Evolutionary conservation across 768 basidiomycete species (phyloP), one percentile per base, ranked within the genome.

Genomic region (Lanmaoa pseudosensibilis): DNA sequence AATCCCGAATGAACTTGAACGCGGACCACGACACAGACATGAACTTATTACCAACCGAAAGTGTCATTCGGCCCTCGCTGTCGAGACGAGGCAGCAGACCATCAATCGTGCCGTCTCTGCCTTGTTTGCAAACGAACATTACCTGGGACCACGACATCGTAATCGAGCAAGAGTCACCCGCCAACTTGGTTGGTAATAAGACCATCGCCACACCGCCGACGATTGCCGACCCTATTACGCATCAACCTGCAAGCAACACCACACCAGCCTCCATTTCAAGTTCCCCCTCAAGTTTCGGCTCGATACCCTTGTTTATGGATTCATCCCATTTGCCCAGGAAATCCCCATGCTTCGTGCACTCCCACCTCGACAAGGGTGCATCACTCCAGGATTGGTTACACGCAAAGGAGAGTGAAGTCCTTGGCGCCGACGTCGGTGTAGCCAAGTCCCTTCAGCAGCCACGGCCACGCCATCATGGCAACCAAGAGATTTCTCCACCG

Each of bases 311-410:
- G 46, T 53, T 58, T 1, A 72, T 73, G 66, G 56, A 73, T 49
- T 25, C 68, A 3, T 61, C 60, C 15, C 56, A 56, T 38, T n/a
- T 58, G 2, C 63, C 68, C 10, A 47, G 23, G 4, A 76, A 79
- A 44, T 94, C 92, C 0, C 94, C 94, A 11, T 97, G 93, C 69
- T 96, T 94, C 73, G 86, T 98, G 37, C 94, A 98, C 75, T 94
- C 91, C 0, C 84, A 91, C 62, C 87, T 98, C 46, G 90, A 96
- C 71, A 86, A 88, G 65, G 85, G 84, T 40, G 86, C 85, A 5
- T 87, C 90, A 10, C 77, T 94, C 43, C 81, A 84, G 37, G 90
- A 91, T 57, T 93, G 89, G 85, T 73, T 92, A 54, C 78, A 79
- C 33, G 65, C 74, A 49, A 72, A 70, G 25, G 69, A 69, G 46